These are phyloP conservation scores for Craterostigma plantagineum DNA, from an alignment of 257 asterid genomes.

Conservation along the genomic window DNA sequence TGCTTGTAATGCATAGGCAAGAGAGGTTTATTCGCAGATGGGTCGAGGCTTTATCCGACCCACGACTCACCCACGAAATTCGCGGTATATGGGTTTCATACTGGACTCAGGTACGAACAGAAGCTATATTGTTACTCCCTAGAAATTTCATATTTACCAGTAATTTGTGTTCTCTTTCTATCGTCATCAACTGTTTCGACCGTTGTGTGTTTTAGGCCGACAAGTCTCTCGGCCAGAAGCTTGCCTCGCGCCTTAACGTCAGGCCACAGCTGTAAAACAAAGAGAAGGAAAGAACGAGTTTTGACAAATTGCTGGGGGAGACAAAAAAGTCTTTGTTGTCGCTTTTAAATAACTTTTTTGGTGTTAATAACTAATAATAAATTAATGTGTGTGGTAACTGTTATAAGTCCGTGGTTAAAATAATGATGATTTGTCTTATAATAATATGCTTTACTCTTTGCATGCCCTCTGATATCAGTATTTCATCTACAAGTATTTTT, in stretches of 20 bases:
- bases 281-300: not conserved
- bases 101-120: conserved; percentile 37
- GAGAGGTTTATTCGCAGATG: conserved; percentile 37
- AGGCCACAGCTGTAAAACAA: conserved; percentile 49
- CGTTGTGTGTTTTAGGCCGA: conserved; percentile 31
- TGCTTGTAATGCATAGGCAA: conserved; percentile 23
- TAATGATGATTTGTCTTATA: no score
- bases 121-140: no score
- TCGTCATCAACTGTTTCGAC: not conserved
- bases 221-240: conserved; percentile 56
- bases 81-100: conserved; percentile 51
- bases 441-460: no score
- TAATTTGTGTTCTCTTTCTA: not conserved
- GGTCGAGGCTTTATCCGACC: conserved; percentile 39
- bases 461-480: no score
- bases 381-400: no score
- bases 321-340: no score
- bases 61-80: conserved; percentile 51
- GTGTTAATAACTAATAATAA: no score
- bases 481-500: no score
- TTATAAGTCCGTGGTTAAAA: no score
- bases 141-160: not conserved
- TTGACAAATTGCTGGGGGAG: no score
- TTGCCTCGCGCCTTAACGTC: conserved; percentile 48
- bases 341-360: no score